Conservation (phyloP, 805 yeast genomes). For the Yamadazyma insecticola region DNA sequence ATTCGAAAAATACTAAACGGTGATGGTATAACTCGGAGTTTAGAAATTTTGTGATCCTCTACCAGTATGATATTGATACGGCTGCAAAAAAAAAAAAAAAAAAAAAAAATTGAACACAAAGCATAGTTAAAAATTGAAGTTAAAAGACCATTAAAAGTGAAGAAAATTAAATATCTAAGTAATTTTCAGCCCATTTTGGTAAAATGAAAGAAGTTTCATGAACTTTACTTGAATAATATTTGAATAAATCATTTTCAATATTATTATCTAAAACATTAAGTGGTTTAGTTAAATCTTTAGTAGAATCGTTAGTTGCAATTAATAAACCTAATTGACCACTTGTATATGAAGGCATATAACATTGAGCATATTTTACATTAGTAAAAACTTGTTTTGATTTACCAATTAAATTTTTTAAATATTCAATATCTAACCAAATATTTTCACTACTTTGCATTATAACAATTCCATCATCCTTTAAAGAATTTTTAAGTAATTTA, state of each 20-base stretch:
- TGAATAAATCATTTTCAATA: constrained; percentile 47
- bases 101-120: too few relatives aligned
- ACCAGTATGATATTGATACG: too few relatives aligned
- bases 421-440: constrained; percentile 65
- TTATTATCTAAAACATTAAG: constrained; percentile 39
- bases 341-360: constrained; percentile 84
- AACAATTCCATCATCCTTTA: constrained; percentile 61
- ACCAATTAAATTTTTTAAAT: constrained; percentile 42
- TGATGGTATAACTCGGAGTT: too few relatives aligned
- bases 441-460: constrained; percentile 78
- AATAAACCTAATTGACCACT: constrained; percentile 83
- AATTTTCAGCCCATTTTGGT: constrained; percentile 70
- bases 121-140: too few relatives aligned
- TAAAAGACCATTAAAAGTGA: too few relatives aligned
- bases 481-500: constrained; percentile 57
- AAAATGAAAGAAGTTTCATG: constrained; percentile 72
- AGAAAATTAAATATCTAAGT: too few relatives aligned
- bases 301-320: constrained; percentile 58
- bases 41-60: too few relatives aligned
- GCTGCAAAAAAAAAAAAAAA: too few relatives aligned
- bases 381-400: constrained; percentile 55
- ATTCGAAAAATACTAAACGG: too few relatives aligned
- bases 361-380: constrained; percentile 62
- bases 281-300: constrained; percentile 47
- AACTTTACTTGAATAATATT: constrained; percentile 61